These are phyloP conservation scores for Raddia guianensis DNA, from an alignment of 176 grass and related monocot genomes.

Conservation along the genomic window DNA sequence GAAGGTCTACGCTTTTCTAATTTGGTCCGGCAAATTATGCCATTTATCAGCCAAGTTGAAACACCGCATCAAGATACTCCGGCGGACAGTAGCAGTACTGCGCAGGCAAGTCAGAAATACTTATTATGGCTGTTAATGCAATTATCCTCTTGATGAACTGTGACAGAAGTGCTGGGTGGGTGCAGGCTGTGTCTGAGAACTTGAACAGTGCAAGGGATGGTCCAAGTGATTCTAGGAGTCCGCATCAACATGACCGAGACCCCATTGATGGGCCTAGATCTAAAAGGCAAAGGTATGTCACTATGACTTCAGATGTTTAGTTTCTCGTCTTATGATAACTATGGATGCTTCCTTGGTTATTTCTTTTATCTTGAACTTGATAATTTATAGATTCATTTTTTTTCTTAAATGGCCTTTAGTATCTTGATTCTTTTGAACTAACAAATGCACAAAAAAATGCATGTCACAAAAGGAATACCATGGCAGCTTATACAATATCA, in stretches of 20 bases:
- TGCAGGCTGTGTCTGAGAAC: conserved; percentile 55
- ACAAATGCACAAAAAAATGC: not conserved
- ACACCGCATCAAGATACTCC: conserved; percentile 47
- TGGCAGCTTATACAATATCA: not conserved
- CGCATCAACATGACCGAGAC: conserved; percentile 49
- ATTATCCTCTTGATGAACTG: conserved; percentile 6
- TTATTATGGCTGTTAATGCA: conserved; percentile 12
- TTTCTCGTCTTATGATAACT: not conserved
- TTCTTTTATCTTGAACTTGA: conserved; percentile 13
- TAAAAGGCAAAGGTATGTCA: conserved; percentile 77
- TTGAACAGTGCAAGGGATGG: conserved; percentile 46
- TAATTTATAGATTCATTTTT: not conserved
- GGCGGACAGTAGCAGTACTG: conserved; percentile 27
- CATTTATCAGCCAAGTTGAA: conserved; percentile 69
- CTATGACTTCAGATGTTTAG: conserved; percentile 11
- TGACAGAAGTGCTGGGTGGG: conserved; percentile 30
- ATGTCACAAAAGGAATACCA: not conserved
- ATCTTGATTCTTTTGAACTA: not conserved
- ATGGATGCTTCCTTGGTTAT: not conserved
- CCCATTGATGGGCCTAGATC: conserved; percentile 70
- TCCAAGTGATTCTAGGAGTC: conserved; percentile 60
- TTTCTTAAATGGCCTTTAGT: not conserved
- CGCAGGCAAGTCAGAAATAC: conserved; percentile 42
- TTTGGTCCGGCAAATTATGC: conserved; percentile 83
- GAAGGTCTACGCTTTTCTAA: conserved; percentile 80